Evolutionary conservation across 805 yeast species (phyloP).

Genomic region (Pichia pseudocactophila): DNA sequence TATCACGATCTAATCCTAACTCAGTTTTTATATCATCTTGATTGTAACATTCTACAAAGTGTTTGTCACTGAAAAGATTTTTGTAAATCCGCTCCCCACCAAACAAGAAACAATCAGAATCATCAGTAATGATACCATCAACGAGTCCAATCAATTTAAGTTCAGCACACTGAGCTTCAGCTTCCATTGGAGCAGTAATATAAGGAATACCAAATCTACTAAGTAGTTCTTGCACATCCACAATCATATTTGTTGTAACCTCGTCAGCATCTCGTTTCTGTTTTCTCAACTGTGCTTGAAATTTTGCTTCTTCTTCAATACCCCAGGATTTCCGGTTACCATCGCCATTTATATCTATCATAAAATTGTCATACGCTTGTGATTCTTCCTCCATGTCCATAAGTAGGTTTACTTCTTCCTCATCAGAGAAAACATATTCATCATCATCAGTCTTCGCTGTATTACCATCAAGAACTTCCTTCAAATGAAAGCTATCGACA

Average conservation of each 20-base stretch:
- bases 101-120: constrained; percentile 90
- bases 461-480: not conserved
- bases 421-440: constrained; percentile 65
- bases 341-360: constrained; percentile 27
- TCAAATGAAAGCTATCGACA: not conserved
- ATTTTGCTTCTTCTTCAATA: constrained; percentile 34
- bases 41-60: constrained; percentile 80
- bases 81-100: constrained; percentile 81
- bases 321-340: constrained; percentile 18
- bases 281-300: constrained; percentile 54
- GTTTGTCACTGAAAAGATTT: constrained; percentile 89
- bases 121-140: constrained; percentile 95
- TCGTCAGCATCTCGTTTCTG: constrained; percentile 86
- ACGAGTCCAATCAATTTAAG: constrained; percentile 59
- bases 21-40: constrained; percentile 47
- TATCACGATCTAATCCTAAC: constrained; percentile 54
- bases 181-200: constrained; percentile 96
- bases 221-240: constrained; percentile 82
- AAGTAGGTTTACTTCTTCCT: constrained; percentile 63
- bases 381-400: constrained; percentile 63
- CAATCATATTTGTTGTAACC: constrained; percentile 77
- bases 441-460: constrained; percentile 3
- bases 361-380: constrained; percentile 59
- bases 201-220: constrained; percentile 90
- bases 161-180: constrained; percentile 97